Base-by-base conservation (phyloP, 352 stramenopile species). In the Globisporangium middletonii region DNA sequence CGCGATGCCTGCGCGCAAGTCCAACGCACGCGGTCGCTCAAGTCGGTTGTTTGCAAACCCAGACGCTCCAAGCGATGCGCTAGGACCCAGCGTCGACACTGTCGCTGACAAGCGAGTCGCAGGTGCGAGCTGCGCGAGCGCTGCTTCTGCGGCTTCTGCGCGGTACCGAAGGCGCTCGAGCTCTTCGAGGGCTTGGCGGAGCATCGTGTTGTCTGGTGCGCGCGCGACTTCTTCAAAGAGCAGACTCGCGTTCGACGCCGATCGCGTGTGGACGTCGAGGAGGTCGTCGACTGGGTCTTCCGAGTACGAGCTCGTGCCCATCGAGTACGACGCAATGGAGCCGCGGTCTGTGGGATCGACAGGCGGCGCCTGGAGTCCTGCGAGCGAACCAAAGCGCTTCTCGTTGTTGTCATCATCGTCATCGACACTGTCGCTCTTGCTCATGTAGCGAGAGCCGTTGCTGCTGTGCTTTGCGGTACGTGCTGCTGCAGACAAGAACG, bases 131-230 rank as follows among this genome's bases (percentile, higher is more conserved):
- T 72, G 67, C 27, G 64, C 67, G 4, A 89, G 48, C 6, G 79
- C 79, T 23, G 79, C 76, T 66, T 89, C 79, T 37, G 79, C 79
- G 19, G 65, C 73, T 57, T 85, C 79, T 23, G 79, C 79, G n/a
- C 79, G 73, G 30, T 71, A 65, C 55, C 79, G 75, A 45, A 89
- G 71, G 15, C 71, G 60, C 38, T 89, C 77, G 19, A 89, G 51
- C 49, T 87, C 79, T 23, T 54, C 68, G 1, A 87, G 57, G 18
- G 76, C 79, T 33, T 75, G 75, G 13, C 73, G 70, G 3, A 83
- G 61, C 74, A 79, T 62, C 28, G 49, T 55, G 26, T 62, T 66
- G 18, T 61, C 60, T 13, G 59, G 59, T 3, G 59, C 52, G n/a
- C 59, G 59, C 23, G 59, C 59, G 27, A 60, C 60, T 54, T 61